A percentile compares a stretch with the other conserved stretches of the same genome.
Conservation (phyloP, 331 rosid genomes). For the Arachis monticola region DNA sequence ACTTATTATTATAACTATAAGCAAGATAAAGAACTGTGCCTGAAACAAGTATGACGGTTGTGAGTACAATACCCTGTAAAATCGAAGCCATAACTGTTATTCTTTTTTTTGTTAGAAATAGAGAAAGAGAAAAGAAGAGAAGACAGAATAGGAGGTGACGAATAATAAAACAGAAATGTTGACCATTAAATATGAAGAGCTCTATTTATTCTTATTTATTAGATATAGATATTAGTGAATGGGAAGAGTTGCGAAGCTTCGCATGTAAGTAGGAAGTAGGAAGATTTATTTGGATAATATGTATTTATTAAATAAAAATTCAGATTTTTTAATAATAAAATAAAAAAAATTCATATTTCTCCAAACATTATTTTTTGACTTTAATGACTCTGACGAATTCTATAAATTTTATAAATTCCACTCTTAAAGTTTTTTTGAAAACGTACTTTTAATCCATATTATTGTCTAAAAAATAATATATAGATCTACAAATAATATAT, state of each 20-base stretch:
- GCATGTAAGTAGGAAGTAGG: neutral
- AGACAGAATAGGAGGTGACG: neutral
- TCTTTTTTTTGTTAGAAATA: neutral
- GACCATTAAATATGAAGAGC: conserved; percentile 11
- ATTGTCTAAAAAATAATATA: no score
- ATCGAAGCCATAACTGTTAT: conserved; percentile 49
- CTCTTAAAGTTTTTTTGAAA: no score
- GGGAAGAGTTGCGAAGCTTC: conserved; percentile 20
- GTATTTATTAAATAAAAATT: no score
- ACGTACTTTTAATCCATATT: no score
- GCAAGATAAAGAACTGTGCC: conserved; percentile 53
- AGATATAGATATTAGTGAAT: neutral
- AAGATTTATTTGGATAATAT: no score
- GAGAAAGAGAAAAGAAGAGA: neutral
- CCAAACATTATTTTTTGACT: no score
- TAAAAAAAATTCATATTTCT: no score
- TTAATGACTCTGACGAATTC: no score
- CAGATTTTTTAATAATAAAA: no score
- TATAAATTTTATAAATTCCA: no score
- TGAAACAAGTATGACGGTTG: conserved; percentile 61
- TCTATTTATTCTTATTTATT: no score
- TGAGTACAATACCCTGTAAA: conserved; percentile 58
- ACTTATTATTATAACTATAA: conserved; percentile 14
- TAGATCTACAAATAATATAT: no score
- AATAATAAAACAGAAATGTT: conserved; percentile 19